Conservation (phyloP, 1,284 basidiomycete genomes). For the Irpex sp. region DNA sequence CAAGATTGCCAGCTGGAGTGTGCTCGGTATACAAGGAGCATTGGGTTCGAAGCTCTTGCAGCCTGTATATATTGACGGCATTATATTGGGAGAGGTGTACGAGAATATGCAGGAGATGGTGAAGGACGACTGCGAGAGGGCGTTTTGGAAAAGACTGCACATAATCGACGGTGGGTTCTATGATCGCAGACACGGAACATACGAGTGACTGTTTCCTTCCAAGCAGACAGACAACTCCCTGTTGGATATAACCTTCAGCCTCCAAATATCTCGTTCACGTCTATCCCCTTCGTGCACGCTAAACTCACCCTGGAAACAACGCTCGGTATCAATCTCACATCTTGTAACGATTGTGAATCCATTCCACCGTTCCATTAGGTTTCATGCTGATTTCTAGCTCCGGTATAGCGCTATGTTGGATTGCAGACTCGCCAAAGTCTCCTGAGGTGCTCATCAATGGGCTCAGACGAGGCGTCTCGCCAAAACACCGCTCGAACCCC, state of each 20-base stretch:
- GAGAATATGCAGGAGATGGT: slow-evolving; percentile 36
- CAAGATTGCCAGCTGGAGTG: slow-evolving; percentile 83
- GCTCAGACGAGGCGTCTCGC: slow-evolving; percentile 67
- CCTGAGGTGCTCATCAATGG: slow-evolving; percentile 74
- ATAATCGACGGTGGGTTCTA: slow-evolving; percentile 30
- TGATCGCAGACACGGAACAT: neutral
- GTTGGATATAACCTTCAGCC: slow-evolving; percentile 41
- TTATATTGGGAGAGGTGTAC: slow-evolving; percentile 74
- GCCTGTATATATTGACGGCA: slow-evolving; percentile 60
- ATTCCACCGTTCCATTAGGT: slow-evolving; percentile 6
- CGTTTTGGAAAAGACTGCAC: slow-evolving; percentile 51
- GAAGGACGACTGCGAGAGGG: slow-evolving; percentile 54
- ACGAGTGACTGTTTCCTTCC: slow-evolving; percentile 3
- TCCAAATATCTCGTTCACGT: slow-evolving; percentile 57
- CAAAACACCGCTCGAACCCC: slow-evolving; percentile 58
- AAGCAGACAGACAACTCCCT: slow-evolving; percentile 34
- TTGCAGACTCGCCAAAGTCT: slow-evolving; percentile 41
- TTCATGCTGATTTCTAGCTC: neutral
- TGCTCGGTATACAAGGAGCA: slow-evolving; percentile 83
- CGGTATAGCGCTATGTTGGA: slow-evolving; percentile 62
- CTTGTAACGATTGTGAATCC: slow-evolving; percentile 62
- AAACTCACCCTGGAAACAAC: slow-evolving; percentile 33
- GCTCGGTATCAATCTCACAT: slow-evolving; percentile 26
- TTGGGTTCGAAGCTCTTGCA: slow-evolving; percentile 48
- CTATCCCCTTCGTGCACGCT: slow-evolving; percentile 55